Percentiles rank a stretch among this genome's conserved stretches.
Evolutionary conservation across 352 stramenopile species (phyloP).

Genomic region (Peronosclerospora sorghi): DNA sequence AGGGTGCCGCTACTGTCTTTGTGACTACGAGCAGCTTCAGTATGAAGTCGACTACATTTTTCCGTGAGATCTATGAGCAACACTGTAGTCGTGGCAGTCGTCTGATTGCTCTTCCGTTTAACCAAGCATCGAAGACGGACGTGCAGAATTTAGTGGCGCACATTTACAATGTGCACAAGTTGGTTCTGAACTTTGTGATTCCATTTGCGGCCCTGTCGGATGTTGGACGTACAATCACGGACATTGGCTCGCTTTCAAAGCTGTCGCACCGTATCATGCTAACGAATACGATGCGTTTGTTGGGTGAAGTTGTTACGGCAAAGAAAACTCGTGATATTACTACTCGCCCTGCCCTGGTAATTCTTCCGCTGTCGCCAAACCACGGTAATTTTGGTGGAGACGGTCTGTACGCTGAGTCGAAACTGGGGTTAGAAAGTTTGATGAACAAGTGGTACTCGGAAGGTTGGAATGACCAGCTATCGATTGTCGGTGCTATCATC

Average conservation of each 20-base stretch:
- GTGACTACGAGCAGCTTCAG: constrained; percentile 78
- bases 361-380: constrained; percentile 80
- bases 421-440: constrained; percentile 77
- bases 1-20: constrained; percentile 78
- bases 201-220: too few relatives aligned
- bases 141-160: constrained; percentile 56
- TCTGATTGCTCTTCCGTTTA: too few relatives aligned
- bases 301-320: too few relatives aligned
- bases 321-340: constrained; percentile 52
- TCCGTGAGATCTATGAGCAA: too few relatives aligned
- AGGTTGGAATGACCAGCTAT: constrained; percentile 79
- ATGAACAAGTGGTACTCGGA: too few relatives aligned
- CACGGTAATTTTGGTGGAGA: constrained; percentile 81
- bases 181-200: constrained; percentile 81
- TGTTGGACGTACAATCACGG: too few relatives aligned
- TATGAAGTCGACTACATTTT: constrained; percentile 26
- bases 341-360: constrained; percentile 62
- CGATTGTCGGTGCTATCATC: constrained; percentile 68
- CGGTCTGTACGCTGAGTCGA: constrained; percentile 82
- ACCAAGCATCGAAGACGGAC: too few relatives aligned
- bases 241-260: constrained; percentile 72
- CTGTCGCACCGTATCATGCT: constrained; percentile 82
- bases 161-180: constrained; percentile 73
- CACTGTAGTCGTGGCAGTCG: constrained; percentile 69
- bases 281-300: too few relatives aligned